Conservation (phyloP, 23 red algal species). For the Gracilariopsis chorda region DNA sequence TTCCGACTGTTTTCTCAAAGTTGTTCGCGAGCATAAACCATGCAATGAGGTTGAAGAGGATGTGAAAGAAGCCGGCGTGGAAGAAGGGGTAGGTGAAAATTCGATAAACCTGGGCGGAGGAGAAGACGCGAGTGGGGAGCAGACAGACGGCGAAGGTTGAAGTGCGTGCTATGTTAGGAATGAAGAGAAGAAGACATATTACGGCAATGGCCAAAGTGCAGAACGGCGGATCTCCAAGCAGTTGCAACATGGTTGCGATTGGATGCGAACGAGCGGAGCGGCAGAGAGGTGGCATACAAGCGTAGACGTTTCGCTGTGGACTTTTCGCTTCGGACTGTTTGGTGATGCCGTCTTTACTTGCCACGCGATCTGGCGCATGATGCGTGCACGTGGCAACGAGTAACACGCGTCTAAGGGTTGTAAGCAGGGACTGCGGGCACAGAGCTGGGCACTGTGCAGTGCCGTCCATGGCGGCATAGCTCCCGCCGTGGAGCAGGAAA, state of each 20-base stretch:
- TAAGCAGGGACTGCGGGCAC: no score
- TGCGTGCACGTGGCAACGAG: no score
- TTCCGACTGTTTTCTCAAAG: slow-evolving; percentile 44
- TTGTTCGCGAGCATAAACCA: slow-evolving; percentile 9
- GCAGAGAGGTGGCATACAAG: no score
- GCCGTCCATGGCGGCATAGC: no score
- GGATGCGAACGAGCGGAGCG: no score
- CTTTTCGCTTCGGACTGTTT: no score
- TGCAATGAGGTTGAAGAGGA: slow-evolving; percentile 61
- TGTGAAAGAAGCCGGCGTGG: slow-evolving; percentile 60
- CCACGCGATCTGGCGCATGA: no score
- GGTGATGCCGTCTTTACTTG: no score
- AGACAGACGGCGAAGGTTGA: background rate
- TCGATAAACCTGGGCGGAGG: slow-evolving; percentile 23
- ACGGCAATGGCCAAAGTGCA: background rate
- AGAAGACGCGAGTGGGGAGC: background rate
- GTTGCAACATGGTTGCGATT: slow-evolving; percentile 29
- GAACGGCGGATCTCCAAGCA: slow-evolving; percentile 38
- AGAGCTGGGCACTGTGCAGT: no score
- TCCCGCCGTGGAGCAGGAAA: no score
- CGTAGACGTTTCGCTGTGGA: no score
- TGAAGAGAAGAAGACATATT: background rate
- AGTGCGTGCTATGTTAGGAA: background rate
- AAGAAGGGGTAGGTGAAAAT: slow-evolving; percentile 59
- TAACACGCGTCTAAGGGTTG: no score